These are phyloP conservation scores for Cladobotryum protrusum DNA, from an alignment of 2,329 filamentous ascomycete species.

Conservation along the genomic window DNA sequence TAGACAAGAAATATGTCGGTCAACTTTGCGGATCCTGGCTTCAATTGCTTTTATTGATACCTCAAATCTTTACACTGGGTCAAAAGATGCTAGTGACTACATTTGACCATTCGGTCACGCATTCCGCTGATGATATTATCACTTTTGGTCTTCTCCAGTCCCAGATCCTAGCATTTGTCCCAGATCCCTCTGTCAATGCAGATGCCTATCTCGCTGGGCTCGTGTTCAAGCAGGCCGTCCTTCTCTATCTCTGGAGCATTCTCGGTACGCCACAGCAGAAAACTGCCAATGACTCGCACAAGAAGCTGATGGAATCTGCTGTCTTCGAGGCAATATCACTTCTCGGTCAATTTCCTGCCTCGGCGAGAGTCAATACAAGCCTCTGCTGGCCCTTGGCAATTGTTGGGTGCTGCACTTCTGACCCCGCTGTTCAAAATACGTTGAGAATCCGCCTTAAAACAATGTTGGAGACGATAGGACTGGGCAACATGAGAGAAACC, in stretches of 20 bases:
- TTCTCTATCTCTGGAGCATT: conserved; percentile 36
- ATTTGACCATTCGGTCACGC: conserved; percentile 19
- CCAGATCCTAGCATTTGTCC: conserved; percentile 35
- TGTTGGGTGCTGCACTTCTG: conserved; percentile 30
- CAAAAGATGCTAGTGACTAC: conserved; percentile 30
- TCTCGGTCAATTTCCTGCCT: conserved; percentile 26
- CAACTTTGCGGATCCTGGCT: conserved; percentile 36
- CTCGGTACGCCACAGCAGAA: conserved; percentile 24
- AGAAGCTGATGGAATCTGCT: conserved; percentile 22
- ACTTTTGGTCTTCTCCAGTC: conserved; percentile 37
- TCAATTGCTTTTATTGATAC: conserved; percentile 31
- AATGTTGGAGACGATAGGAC: conserved; percentile 32
- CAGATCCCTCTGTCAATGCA: conserved; percentile 26
- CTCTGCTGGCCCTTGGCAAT: conserved; percentile 35
- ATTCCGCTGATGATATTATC: conserved; percentile 36
- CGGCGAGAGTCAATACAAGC: conserved; percentile 32
- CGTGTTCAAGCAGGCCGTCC: conserved; percentile 39
- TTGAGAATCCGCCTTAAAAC: conserved; percentile 27
- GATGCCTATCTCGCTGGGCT: conserved; percentile 35
- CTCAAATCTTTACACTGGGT: conserved; percentile 37
- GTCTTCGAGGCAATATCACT: conserved; percentile 25
- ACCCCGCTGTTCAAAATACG: conserved; percentile 30
- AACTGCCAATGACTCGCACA: conserved; percentile 16
- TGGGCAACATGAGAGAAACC: conserved; percentile 41
- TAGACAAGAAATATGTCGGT: conserved; percentile 28